A percentile compares a stretch with the other conserved stretches of the same genome.
Conservation (phyloP, 164 flowering plant species). For the Tetrastigma voinierianum region DNA sequence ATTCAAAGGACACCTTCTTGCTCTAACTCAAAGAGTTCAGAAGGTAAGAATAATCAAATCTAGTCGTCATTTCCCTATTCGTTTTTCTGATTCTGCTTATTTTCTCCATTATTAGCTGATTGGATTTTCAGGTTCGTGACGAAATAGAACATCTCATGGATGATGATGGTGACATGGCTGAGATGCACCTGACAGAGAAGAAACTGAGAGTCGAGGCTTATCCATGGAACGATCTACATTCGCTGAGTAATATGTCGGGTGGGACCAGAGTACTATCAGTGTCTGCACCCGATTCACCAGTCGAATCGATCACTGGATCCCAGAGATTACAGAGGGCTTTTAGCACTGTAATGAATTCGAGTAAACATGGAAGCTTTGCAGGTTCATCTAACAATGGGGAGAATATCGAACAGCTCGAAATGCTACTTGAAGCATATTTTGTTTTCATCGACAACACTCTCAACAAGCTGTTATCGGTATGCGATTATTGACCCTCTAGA, state of each 20-base stretch:
- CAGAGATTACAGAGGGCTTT: constrained; percentile 60
- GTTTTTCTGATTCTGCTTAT: background rate
- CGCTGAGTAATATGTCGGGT: constrained; percentile 20
- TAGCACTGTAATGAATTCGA: constrained; percentile 54
- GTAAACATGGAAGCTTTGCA: constrained; percentile 62
- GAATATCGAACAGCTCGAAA: constrained; percentile 84
- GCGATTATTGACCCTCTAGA: constrained; percentile 12
- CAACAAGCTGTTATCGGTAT: constrained; percentile 80
- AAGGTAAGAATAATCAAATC: constrained; percentile 48
- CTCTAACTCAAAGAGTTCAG: constrained; percentile 90
- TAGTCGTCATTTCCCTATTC: background rate
- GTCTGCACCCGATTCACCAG: constrained; percentile 92
- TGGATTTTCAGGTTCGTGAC: constrained; percentile 70
- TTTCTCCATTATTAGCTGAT: constrained; percentile 7
- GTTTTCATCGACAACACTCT: constrained; percentile 74
- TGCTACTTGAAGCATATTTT: constrained; percentile 98
- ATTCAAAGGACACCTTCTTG: constrained; percentile 89
- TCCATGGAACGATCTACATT: constrained; percentile 31
- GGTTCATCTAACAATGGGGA: constrained; percentile 58
- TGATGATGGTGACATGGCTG: constrained; percentile 99
- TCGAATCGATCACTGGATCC: constrained; percentile 40
- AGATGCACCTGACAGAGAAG: constrained; percentile 95
- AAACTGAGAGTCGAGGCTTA: constrained; percentile 61
- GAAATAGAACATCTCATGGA: constrained; percentile 98
- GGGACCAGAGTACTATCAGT: constrained; percentile 34